A percentile compares a stretch with the other conserved stretches of the same genome.
phyloP scores from a whole-genome alignment of 2,329 filamentous ascomycete genomes.

The Xylaria sp. region DNA sequence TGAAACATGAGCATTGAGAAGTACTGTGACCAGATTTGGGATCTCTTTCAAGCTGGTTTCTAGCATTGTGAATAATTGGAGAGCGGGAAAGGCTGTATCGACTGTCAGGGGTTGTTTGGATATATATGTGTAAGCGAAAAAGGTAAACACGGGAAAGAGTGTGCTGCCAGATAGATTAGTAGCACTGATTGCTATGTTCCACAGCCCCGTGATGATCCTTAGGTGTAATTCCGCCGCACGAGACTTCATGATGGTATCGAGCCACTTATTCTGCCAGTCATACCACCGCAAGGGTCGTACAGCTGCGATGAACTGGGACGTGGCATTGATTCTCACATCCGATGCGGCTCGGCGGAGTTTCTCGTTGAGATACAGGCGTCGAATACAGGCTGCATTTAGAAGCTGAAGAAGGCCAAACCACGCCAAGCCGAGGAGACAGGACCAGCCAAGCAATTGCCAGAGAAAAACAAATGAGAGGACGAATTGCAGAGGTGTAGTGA shows the following conservation, averaged over 20 bases:
- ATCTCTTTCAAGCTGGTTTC: slow-evolving; percentile 75
- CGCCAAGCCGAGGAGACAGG: slow-evolving; percentile 74
- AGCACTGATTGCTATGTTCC: slow-evolving; percentile 67
- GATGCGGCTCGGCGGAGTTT: slow-evolving; percentile 73
- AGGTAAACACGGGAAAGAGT: slow-evolving; percentile 79
- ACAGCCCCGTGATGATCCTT: slow-evolving; percentile 67
- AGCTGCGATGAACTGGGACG: slow-evolving; percentile 85
- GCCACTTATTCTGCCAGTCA: slow-evolving; percentile 80
- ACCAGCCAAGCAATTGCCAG: slow-evolving; percentile 79
- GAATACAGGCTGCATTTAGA: slow-evolving; percentile 71
- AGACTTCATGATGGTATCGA: slow-evolving; percentile 70
- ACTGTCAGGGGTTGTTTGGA: slow-evolving; percentile 72
- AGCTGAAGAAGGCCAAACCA: slow-evolving; percentile 72
- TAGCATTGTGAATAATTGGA: slow-evolving; percentile 79
- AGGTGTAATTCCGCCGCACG: slow-evolving; percentile 71
- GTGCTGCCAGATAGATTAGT: slow-evolving; percentile 74
- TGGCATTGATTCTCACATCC: slow-evolving; percentile 78
- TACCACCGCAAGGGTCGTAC: slow-evolving; percentile 83
- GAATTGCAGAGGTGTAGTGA: slow-evolving; percentile 79
- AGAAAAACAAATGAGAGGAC: slow-evolving; percentile 75
- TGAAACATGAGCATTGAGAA: slow-evolving; percentile 83
- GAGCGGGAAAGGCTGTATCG: slow-evolving; percentile 84
- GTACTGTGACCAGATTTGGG: slow-evolving; percentile 74
- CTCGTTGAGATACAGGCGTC: slow-evolving; percentile 70
- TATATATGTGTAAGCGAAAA: slow-evolving; percentile 79